Base-by-base conservation (phyloP, 805 yeast species). In the Cyberlindnera euphorbiiphila region DNA sequence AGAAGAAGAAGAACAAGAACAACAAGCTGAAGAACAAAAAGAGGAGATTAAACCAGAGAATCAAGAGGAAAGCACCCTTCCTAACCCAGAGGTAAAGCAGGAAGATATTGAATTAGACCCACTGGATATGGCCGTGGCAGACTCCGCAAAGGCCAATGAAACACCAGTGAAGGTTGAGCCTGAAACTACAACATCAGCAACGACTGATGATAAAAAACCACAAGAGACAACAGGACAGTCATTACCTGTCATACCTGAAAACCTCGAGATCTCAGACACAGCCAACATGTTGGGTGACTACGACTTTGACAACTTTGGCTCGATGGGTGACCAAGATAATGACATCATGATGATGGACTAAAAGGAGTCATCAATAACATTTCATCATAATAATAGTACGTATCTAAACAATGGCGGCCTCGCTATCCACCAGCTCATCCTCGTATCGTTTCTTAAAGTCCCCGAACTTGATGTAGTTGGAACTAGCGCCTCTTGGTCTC, bases 301-400 rank as follows among this genome's bases (percentile, higher is more conserved):
- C 30, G 48, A 42, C 31, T 43, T 46, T 29, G 47, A 37, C 14
- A 44, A 39, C 36, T 39, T 43, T 32, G 46, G 48, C 8, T 25
- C 37, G 16, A 41, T 42, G 29, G 51, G 41, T n/a, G 47, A 41
- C 19, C 39, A 34, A 20, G 45, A 43, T 18, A 31, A 47, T 17
- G 45, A 42, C 31, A 37, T 45, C 28, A 42, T 47, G 7, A 47
- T 47, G 47, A 28, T 45, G 13, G 47, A 41, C 16, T 44, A 32
- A 34, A n/a, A n/a, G 10, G 20, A 25, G 13, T 25, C 27, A 25
- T 25, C 27, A 27, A 14, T n/a, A 17, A 21, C 28, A 33, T 11
- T 26, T 16, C 13, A 33, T 30, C 10, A 7, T 33, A 26, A 33
- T 20, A 8, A 26, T n/a, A n/a, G n/a, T n/a, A n/a, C n/a, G n/a